Evolutionary conservation across 352 stramenopile genomes (phyloP).

Genomic region (Blastocystis sp.): DNA sequence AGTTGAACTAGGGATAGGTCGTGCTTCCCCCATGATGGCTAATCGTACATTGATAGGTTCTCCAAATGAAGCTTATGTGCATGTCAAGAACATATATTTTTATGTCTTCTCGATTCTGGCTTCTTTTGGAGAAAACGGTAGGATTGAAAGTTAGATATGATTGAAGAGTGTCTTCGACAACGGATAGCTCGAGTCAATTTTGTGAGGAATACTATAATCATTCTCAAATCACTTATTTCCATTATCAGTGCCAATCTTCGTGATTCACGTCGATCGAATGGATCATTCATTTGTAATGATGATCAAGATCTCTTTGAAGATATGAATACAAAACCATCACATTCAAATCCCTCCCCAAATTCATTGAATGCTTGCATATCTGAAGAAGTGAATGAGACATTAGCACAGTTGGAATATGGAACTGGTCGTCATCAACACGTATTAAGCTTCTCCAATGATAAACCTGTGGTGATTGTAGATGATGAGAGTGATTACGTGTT

Average conservation of each 20-base stretch:
- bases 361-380: background rate
- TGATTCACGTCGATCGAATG: background rate
- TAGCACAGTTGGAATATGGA: background rate
- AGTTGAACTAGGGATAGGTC: background rate
- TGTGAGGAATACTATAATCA: background rate
- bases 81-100: slow-evolving; percentile 8
- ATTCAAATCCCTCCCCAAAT: no score
- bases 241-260: background rate
- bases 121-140: background rate
- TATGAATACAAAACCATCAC: no score
- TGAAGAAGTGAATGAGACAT: background rate
- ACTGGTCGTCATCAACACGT: background rate
- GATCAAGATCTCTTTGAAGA: no score
- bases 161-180: background rate
- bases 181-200: slow-evolving; percentile 8
- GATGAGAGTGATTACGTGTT: background rate
- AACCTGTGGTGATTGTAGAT: background rate
- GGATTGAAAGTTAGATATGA: background rate
- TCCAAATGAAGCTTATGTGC: background rate
- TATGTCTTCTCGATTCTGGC: slow-evolving; percentile 24
- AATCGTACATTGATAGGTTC: no score
- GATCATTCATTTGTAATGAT: no score
- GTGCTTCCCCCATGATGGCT: background rate
- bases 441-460: background rate
- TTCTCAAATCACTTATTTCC: background rate